Conservation (phyloP, 139 green algal genomes). For the Diplosphaera chodatii region DNA sequence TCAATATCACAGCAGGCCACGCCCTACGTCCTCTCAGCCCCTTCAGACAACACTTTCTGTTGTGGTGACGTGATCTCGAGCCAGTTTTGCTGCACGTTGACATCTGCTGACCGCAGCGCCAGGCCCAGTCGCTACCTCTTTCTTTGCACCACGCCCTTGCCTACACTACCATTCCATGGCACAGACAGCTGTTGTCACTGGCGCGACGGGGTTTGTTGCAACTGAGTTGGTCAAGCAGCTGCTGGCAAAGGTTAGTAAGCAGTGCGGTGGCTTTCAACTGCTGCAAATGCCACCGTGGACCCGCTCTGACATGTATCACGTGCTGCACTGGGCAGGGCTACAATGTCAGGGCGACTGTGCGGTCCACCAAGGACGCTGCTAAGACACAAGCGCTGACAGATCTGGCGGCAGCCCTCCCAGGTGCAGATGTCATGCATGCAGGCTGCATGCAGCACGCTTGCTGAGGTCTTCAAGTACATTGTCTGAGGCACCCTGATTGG, state of each 20-base stretch:
- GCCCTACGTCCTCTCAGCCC: too few species aligned
- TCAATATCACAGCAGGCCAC: too few species aligned
- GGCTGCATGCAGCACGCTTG: background rate
- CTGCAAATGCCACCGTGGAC: too few species aligned
- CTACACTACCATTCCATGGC: background rate
- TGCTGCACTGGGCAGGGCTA: slow-evolving; percentile 19
- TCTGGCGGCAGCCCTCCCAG: slow-evolving; percentile 6
- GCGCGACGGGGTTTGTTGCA: slow-evolving; percentile 35
- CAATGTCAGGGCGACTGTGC: slow-evolving; percentile 35
- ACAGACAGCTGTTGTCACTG: slow-evolving; percentile 25
- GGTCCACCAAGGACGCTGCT: slow-evolving; percentile 4
- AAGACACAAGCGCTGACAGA: slow-evolving; percentile 17
- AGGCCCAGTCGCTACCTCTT: too few species aligned
- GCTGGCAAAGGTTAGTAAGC: slow-evolving; percentile 16
- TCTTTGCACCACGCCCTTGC: too few species aligned
- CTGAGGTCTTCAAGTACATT: background rate
- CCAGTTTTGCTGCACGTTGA: too few species aligned
- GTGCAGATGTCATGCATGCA: background rate
- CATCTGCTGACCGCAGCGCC: too few species aligned
- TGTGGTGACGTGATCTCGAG: too few species aligned
- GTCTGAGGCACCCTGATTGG: too few species aligned
- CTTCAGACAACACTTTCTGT: too few species aligned
- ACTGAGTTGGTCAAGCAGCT: slow-evolving; percentile 41
- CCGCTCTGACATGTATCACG: too few species aligned
- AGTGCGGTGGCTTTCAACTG: too few species aligned